Percentiles rank a stretch among this genome's conserved stretches.
phyloP scores from a whole-genome alignment of 768 basidiomycete species.

The Russula brevipes region DNA sequence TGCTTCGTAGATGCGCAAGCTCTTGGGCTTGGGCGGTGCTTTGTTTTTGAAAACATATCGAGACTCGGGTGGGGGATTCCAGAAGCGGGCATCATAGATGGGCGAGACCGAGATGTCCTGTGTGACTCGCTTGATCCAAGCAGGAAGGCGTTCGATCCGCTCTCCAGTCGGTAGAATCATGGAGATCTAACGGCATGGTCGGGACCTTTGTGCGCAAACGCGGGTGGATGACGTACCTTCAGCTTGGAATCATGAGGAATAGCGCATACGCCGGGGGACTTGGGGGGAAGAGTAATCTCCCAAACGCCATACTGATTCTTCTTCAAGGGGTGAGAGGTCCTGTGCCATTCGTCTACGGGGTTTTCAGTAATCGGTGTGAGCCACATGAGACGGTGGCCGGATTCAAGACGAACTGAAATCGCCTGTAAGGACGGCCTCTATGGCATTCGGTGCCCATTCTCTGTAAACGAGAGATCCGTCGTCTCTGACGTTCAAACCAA shows the following conservation, averaged over 20 bases:
- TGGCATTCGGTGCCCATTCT: conserved; percentile 95
- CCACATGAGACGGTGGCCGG: not conserved
- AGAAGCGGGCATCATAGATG: conserved; percentile 95
- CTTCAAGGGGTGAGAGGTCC: conserved; percentile 79
- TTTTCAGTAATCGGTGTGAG: conserved; percentile 1
- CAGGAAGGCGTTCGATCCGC: conserved; percentile 86
- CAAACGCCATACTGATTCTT: conserved; percentile 84
- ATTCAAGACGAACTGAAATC: conserved; percentile 80
- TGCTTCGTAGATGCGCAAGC: conserved; percentile 88
- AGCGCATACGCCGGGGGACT: conserved; percentile 60
- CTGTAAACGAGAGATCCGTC: conserved; percentile 74
- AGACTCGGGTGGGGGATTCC: conserved; percentile 81
- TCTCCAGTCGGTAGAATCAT: conserved; percentile 76
- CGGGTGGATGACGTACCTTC: conserved; percentile 46
- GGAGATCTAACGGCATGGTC: conserved; percentile 58
- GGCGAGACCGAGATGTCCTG: conserved; percentile 88
- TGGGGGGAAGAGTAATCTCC: conserved; percentile 74
- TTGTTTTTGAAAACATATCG: conserved; percentile 78
- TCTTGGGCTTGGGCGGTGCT: conserved; percentile 58
- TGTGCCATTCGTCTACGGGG: conserved; percentile 76
- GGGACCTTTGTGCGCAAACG: not conserved
- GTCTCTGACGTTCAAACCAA: conserved; percentile 68
- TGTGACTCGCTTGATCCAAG: conserved; percentile 93
- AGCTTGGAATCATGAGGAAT: conserved; percentile 95
- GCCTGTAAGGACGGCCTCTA: conserved; percentile 78